phyloP scores from a whole-genome alignment of 2,329 filamentous ascomycete genomes.

The Alternaria hordeiaustralica region DNA sequence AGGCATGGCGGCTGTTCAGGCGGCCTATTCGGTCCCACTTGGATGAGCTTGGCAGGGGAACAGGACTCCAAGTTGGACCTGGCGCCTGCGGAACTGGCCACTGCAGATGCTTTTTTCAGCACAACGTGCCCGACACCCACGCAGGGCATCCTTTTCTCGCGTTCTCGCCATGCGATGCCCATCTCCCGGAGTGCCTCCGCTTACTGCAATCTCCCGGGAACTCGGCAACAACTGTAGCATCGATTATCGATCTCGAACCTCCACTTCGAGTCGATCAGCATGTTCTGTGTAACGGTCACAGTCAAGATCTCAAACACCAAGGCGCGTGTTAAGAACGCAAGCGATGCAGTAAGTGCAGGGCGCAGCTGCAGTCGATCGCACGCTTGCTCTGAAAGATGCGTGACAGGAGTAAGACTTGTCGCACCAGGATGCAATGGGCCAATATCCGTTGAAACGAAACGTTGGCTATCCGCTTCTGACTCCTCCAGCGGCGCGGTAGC shows the following conservation, averaged over 20 bases:
- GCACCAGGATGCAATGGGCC: constrained; percentile 32
- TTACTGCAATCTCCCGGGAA: constrained; percentile 3
- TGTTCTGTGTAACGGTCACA: not conserved
- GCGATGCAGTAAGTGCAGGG: constrained; percentile 3
- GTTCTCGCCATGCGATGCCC: not conserved
- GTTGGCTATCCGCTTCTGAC: constrained; percentile 15
- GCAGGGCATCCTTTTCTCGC: constrained; percentile 3
- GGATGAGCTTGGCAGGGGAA: constrained; percentile 43
- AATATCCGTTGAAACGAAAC: constrained; percentile 28
- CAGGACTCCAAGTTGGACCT: constrained; percentile 6
- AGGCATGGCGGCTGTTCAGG: constrained; percentile 20
- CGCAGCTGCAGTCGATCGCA: constrained; percentile 12
- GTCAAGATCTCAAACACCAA: not conserved
- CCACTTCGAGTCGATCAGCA: not conserved
- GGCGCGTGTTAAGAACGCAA: constrained; percentile 3
- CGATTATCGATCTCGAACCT: not conserved
- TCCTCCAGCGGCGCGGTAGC: constrained; percentile 5
- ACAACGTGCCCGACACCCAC: not conserved
- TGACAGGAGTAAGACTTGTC: constrained; percentile 25
- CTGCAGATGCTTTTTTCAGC: constrained; percentile 10
- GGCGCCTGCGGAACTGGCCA: constrained; percentile 15
- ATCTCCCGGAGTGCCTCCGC: constrained; percentile 13
- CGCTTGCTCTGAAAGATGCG: constrained; percentile 9
- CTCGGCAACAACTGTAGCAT: not conserved
- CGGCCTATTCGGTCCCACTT: constrained; percentile 16